Conservation (phyloP, 352 stramenopile species). For the Phytophthora palmivora region DNA sequence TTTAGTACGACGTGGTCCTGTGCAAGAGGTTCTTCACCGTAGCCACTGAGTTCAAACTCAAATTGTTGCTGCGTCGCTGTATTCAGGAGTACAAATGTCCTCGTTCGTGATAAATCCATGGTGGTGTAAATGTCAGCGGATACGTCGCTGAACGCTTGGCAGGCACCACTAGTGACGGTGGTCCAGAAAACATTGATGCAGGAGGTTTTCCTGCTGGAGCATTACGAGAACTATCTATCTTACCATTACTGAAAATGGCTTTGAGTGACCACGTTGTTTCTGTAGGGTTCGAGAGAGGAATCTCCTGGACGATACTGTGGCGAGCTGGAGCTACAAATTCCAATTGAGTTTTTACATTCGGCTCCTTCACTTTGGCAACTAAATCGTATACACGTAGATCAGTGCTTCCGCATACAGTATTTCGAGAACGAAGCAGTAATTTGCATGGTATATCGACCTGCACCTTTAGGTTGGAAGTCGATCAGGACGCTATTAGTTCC, state of each 20-base stretch:
- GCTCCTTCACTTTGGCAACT: conserved; percentile 85
- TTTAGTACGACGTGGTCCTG: conserved; percentile 88
- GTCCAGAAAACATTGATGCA: conserved; percentile 73
- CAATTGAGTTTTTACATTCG: conserved; percentile 84
- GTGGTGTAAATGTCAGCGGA: conserved; percentile 82
- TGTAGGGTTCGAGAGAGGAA: conserved; percentile 91
- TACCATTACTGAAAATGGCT: conserved; percentile 55
- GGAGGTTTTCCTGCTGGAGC: conserved; percentile 15
- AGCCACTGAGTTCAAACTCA: conserved; percentile 88
- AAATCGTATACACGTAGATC: conserved; percentile 90
- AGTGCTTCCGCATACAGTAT: conserved; percentile 64
- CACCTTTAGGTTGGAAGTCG: conserved; percentile 79
- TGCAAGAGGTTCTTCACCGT: conserved; percentile 90
- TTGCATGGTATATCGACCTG: conserved; percentile 77
- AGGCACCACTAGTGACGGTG: conserved; percentile 68
- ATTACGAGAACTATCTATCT: conserved; percentile 15
- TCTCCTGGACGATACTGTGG: conserved; percentile 91
- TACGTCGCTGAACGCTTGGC: conserved; percentile 78
- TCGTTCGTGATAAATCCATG: conserved; percentile 83
- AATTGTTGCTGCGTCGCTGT: conserved; percentile 86
- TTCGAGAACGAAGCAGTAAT: conserved; percentile 64
- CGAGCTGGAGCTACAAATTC: conserved; percentile 90
- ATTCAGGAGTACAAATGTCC: conserved; percentile 83
- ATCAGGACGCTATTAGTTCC: conserved; percentile 63
- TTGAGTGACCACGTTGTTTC: conserved; percentile 86